Conservation (phyloP, 352 stramenopile genomes). For the Phytophthora syringae region DNA sequence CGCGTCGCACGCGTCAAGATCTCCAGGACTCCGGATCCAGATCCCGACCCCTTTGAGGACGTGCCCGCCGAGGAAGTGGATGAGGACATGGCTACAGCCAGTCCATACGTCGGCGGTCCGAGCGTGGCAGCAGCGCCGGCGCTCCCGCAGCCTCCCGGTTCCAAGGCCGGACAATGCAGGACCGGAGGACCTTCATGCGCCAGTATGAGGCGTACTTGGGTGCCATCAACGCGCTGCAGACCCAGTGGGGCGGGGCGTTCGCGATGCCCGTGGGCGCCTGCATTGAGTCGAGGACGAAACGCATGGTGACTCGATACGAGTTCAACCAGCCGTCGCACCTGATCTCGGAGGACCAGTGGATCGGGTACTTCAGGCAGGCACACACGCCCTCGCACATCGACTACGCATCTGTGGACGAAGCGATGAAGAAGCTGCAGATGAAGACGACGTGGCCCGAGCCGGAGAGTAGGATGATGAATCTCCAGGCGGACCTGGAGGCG, state of each 20-base stretch:
- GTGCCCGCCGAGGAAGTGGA: neutral
- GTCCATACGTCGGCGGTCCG: neutral
- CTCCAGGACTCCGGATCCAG: slow-evolving; percentile 1
- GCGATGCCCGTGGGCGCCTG: neutral
- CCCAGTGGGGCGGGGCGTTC: neutral
- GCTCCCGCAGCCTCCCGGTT: neutral
- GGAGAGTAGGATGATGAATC: too few relatives aligned
- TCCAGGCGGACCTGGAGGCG: slow-evolving; percentile 10
- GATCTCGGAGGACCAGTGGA: neutral
- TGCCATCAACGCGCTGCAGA: neutral
- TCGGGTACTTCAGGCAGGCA: neutral
- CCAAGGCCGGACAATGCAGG: neutral
- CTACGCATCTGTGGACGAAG: neutral
- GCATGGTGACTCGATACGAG: neutral
- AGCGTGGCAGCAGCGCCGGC: slow-evolving; percentile 1
- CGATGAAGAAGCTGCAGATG: slow-evolving; percentile 16
- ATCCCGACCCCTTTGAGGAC: slow-evolving; percentile 7
- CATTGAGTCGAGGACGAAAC: neutral
- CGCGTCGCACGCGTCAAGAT: neutral
- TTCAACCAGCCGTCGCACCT: neutral
- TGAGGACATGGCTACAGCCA: neutral
- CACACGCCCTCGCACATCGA: neutral
- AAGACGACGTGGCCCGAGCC: neutral
- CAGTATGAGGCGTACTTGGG: too few relatives aligned
- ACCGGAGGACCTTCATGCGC: too few relatives aligned